Evolutionary conservation across 192 early-diverging fungal genomes (phyloP).

Genomic region (Coemansia sp.): DNA sequence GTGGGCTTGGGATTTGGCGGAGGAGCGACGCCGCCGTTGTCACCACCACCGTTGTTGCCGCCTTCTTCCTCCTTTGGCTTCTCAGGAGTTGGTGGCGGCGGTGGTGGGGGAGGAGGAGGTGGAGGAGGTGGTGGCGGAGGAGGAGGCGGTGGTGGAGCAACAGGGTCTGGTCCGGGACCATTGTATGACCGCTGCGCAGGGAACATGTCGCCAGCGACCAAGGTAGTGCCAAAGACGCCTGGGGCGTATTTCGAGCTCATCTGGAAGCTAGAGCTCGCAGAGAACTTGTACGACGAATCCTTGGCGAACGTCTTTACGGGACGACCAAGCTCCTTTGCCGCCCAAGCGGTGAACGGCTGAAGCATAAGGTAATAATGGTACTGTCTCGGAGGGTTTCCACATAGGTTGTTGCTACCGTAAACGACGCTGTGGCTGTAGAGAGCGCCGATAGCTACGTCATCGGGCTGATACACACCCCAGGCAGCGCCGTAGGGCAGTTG

Average conservation of each 20-base stretch:
- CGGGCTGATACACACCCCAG: constrained; percentile 43
- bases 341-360: constrained; percentile 43
- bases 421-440: constrained; percentile 44
- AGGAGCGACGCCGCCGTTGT: neutral
- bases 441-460: constrained; percentile 36
- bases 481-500: constrained; percentile 37
- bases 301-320: constrained; percentile 22
- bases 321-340: constrained; percentile 25
- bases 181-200: constrained; percentile 28
- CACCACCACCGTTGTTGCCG: neutral
- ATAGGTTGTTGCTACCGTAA: constrained; percentile 27
- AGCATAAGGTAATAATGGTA: constrained; percentile 49
- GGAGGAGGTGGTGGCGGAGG: neutral
- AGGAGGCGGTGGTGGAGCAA: neutral
- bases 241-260: constrained; percentile 21
- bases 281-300: constrained; percentile 19
- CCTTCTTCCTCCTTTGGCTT: neutral
- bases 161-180: constrained; percentile 14
- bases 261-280: constrained; percentile 16
- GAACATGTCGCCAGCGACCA: constrained; percentile 42
- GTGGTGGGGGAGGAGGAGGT: neutral
- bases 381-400: constrained; percentile 29
- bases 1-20: neutral
- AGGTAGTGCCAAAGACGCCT: constrained; percentile 25
- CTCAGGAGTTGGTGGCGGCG: too few relatives aligned